Conservation (phyloP, 1,284 basidiomycete genomes). For the Leccinum discolor region DNA sequence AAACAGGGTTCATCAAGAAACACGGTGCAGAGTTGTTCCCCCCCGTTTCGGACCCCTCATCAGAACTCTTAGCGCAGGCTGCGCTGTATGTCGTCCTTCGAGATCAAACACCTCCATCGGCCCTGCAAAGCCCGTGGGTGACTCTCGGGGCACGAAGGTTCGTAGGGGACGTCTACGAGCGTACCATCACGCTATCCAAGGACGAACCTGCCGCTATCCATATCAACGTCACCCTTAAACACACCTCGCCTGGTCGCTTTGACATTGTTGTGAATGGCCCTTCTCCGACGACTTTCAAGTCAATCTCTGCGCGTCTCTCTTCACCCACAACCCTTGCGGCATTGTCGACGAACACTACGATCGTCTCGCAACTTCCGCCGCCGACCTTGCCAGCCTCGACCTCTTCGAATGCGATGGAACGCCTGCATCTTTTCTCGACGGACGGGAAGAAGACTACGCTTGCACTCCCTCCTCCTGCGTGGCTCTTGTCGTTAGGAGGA, state of each 20-base stretch:
- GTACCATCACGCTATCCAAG: constrained; percentile 55
- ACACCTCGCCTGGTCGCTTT: constrained; percentile 45
- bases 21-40: constrained; percentile 80
- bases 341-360: constrained; percentile 53
- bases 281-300: constrained; percentile 42
- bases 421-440: constrained; percentile 67
- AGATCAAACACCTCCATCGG: constrained; percentile 44
- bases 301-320: constrained; percentile 55
- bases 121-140: constrained; percentile 56
- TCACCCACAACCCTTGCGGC: constrained; percentile 52
- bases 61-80: constrained; percentile 74
- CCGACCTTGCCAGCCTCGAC: constrained; percentile 50
- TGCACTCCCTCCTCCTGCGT: constrained; percentile 62
- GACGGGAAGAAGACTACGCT: constrained; percentile 60
- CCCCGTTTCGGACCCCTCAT: constrained; percentile 51
- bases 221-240: constrained; percentile 49
- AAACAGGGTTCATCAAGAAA: constrained; percentile 95
- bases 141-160: constrained; percentile 73
- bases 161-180: constrained; percentile 69
- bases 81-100: constrained; percentile 76
- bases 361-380: constrained; percentile 68
- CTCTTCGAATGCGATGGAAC: constrained; percentile 58
- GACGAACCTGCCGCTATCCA: constrained; percentile 45
- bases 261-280: constrained; percentile 52
- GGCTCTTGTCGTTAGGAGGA: constrained; percentile 63